Percentiles rank a stretch among this genome's conserved stretches.
phyloP scores from a whole-genome alignment of 2,329 filamentous ascomycete genomes.

The Cercospora sesami region DNA sequence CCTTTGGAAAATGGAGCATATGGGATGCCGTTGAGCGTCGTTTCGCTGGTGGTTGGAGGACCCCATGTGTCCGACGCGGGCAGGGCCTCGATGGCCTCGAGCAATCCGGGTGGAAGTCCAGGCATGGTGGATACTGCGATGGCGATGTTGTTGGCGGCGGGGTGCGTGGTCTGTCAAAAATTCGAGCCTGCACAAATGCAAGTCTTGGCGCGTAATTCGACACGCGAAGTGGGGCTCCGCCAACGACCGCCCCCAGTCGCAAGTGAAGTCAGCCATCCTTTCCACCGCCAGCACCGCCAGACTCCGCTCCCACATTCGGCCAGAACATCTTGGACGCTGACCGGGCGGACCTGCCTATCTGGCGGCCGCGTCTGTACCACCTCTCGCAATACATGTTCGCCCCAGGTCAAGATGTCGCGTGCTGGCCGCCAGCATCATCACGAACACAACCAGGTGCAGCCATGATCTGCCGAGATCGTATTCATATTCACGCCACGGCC shows the following conservation, averaged over 20 bases:
- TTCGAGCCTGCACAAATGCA: neutral
- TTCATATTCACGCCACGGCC: neutral
- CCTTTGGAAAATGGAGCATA: conserved; percentile 98
- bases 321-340: neutral
- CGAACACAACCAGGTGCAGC: conserved; percentile 3
- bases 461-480: neutral
- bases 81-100: conserved; percentile 51
- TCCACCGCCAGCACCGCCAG: neutral
- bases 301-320: neutral
- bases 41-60: conserved; percentile 76
- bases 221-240: neutral
- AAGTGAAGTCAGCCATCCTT: neutral
- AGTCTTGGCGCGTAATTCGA: conserved; percentile 7
- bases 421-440: neutral
- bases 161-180: conserved; percentile 2
- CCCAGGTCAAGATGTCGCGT: neutral
- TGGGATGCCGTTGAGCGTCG: conserved; percentile 88
- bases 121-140: conserved; percentile 4
- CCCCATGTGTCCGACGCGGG: conserved; percentile 66
- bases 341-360: neutral
- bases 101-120: conserved; percentile 32
- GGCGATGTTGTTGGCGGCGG: neutral
- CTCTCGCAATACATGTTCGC: neutral
- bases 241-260: neutral
- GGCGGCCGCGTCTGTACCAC: neutral